Evolutionary conservation across 306 rosid species (phyloP).

Genomic region (Prunus dulcis): DNA sequence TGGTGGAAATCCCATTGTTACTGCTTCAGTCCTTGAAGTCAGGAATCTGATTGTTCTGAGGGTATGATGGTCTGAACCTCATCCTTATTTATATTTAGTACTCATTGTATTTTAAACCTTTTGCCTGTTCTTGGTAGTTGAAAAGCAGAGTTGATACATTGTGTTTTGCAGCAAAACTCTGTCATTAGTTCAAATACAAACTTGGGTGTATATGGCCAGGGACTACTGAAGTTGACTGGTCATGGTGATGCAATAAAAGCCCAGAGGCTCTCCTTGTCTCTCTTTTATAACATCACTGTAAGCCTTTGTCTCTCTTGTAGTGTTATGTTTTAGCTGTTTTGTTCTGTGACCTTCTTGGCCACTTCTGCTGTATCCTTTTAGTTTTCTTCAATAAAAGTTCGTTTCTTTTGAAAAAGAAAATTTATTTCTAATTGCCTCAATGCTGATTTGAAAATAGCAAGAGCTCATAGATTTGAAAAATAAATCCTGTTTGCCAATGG

Average conservation of each 20-base stretch:
- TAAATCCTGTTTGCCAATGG: neutral
- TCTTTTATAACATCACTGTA: constrained; percentile 97
- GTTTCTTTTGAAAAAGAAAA: no score
- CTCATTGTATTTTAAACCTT: constrained; percentile 9
- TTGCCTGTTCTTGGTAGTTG: constrained; percentile 23
- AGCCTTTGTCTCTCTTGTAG: constrained; percentile 22
- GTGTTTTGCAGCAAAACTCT: constrained; percentile 74
- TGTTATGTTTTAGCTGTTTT: no score
- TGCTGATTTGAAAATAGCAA: neutral
- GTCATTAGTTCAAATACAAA: constrained; percentile 79
- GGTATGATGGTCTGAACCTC: constrained; percentile 47
- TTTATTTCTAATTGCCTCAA: neutral
- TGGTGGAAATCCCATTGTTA: constrained; percentile 68
- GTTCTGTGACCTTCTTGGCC: no score
- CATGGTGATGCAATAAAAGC: constrained; percentile 91
- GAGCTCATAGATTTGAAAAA: neutral
- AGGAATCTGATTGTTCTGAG: constrained; percentile 89
- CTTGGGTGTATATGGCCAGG: constrained; percentile 97
- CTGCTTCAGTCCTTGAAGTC: constrained; percentile 93
- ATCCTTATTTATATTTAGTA: constrained; percentile 16
- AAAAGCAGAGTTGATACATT: constrained; percentile 32
- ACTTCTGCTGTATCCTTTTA: no score
- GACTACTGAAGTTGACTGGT: constrained; percentile 81
- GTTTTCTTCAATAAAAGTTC: no score
- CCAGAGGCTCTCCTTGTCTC: constrained; percentile 94